Conservation (phyloP, 805 yeast species). For the Lipomyces anomalus region DNA sequence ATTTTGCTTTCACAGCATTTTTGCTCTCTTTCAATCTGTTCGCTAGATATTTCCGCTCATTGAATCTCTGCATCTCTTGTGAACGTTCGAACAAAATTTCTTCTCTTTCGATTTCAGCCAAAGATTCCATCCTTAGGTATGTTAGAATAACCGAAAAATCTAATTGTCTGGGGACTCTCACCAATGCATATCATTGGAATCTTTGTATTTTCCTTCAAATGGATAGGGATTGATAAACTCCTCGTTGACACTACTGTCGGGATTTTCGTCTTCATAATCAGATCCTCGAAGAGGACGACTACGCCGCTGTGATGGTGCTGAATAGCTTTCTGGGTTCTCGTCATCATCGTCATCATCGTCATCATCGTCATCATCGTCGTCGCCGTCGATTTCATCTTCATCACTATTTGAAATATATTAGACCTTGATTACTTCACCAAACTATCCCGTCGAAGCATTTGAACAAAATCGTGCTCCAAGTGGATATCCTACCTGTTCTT, state of each 20-base stretch:
- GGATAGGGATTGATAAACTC: constrained; percentile 74
- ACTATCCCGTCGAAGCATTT: not conserved
- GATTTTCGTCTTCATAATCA: constrained; percentile 24
- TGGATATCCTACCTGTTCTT: constrained; percentile 5
- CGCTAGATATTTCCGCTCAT: constrained; percentile 76
- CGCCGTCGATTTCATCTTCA: constrained; percentile 34
- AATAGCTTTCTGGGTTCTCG: constrained; percentile 8
- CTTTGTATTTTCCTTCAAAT: constrained; percentile 81
- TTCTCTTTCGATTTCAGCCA: constrained; percentile 93
- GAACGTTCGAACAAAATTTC: constrained; percentile 84
- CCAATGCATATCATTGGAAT: constrained; percentile 65
- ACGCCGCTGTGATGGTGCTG: constrained; percentile 13
- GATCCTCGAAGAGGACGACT: constrained; percentile 31
- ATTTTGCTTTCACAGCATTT: constrained; percentile 1
- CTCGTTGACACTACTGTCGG: constrained; percentile 34
- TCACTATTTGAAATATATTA: constrained; percentile 25
- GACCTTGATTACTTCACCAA: constrained; percentile 1
- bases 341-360: constrained; percentile 38
- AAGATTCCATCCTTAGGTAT: constrained; percentile 40
- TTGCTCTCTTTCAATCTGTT: constrained; percentile 62
- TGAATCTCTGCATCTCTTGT: constrained; percentile 82
- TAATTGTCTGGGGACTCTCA: constrained; percentile 1
- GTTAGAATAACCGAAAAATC: not conserved
- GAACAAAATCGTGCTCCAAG: constrained; percentile 27
- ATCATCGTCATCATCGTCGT: constrained; percentile 40